Conservation (phyloP, 805 yeast species). For the Lachancea quebecensis region DNA sequence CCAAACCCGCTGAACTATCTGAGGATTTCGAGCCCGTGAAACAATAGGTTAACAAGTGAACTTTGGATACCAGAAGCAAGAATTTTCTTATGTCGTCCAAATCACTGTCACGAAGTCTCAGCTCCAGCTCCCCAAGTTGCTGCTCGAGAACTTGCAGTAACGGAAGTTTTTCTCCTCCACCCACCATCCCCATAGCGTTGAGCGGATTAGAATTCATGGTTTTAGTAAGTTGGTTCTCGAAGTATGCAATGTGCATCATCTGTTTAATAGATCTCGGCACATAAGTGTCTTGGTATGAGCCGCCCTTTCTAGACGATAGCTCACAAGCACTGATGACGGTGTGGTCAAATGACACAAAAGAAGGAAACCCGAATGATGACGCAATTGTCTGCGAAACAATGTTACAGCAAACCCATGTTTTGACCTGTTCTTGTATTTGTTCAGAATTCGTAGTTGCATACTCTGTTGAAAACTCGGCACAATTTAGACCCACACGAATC, state of each 20-base stretch:
- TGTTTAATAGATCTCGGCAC: constrained; percentile 59
- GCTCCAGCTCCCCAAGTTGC: constrained; percentile 72
- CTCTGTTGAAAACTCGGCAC: constrained; percentile 62
- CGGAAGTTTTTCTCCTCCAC: constrained; percentile 66
- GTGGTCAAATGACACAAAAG: constrained; percentile 79
- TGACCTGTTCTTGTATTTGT: constrained; percentile 64
- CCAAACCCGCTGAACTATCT: constrained; percentile 5
- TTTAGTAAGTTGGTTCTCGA: constrained; percentile 78
- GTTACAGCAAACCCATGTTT: constrained; percentile 93
- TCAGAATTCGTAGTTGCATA: constrained; percentile 37
- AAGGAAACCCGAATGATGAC: constrained; percentile 90
- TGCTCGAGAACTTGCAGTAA: constrained; percentile 60
- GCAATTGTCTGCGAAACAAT: constrained; percentile 86
- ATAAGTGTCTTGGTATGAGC: constrained; percentile 18
- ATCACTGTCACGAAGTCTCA: constrained; percentile 37
- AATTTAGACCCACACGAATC: constrained; percentile 81
- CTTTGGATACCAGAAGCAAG: constrained; percentile 62
- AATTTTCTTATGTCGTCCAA: constrained; percentile 67
- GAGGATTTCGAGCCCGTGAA: constrained; percentile 47
- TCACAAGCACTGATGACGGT: constrained; percentile 51
- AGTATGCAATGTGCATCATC: constrained; percentile 75
- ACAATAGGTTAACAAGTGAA: constrained; percentile 77
- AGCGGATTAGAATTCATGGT: constrained; percentile 65
- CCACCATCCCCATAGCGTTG: constrained; percentile 60
- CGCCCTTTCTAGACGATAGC: constrained; percentile 20